These are phyloP conservation scores for Amauroascus niger DNA, from an alignment of 2,329 filamentous ascomycete genomes.

Conservation along the genomic window DNA sequence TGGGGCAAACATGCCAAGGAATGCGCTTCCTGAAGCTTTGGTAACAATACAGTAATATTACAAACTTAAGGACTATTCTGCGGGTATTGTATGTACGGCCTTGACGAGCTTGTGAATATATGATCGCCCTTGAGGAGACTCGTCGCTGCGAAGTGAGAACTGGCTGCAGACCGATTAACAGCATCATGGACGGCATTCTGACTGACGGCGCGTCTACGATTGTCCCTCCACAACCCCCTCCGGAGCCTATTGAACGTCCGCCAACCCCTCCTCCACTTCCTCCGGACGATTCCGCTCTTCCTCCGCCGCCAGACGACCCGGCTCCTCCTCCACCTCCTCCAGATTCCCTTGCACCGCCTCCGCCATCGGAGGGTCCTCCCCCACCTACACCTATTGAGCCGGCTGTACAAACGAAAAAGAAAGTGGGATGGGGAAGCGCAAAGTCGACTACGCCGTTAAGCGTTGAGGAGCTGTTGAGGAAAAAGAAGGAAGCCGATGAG, in stretches of 20 bases:
- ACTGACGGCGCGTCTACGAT: slow-evolving; percentile 23
- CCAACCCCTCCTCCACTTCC: slow-evolving; percentile 36
- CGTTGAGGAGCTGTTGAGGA: slow-evolving; percentile 73
- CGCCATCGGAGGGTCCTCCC: slow-evolving; percentile 35
- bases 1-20: too few species aligned
- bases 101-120: too few species aligned
- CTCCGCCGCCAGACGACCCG: slow-evolving; percentile 35
- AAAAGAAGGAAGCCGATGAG: slow-evolving; percentile 78
- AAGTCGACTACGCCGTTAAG: slow-evolving; percentile 51
- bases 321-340: slow-evolving; percentile 35
- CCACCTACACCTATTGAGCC: slow-evolving; percentile 33
- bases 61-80: too few species aligned
- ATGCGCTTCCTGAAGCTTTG: too few species aligned
- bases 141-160: not conserved
- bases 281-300: slow-evolving; percentile 30
- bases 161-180: not conserved
- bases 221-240: slow-evolving; percentile 27
- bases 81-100: too few species aligned
- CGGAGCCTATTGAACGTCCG: slow-evolving; percentile 30
- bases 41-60: too few species aligned
- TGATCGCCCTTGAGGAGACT: too few species aligned
- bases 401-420: slow-evolving; percentile 39
- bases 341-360: slow-evolving; percentile 30
- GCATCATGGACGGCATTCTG: slow-evolving; percentile 29
- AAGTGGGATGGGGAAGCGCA: slow-evolving; percentile 43